These are phyloP conservation scores for Tylopilus felleus DNA, from an alignment of 768 basidiomycete species.

Conservation along the genomic window DNA sequence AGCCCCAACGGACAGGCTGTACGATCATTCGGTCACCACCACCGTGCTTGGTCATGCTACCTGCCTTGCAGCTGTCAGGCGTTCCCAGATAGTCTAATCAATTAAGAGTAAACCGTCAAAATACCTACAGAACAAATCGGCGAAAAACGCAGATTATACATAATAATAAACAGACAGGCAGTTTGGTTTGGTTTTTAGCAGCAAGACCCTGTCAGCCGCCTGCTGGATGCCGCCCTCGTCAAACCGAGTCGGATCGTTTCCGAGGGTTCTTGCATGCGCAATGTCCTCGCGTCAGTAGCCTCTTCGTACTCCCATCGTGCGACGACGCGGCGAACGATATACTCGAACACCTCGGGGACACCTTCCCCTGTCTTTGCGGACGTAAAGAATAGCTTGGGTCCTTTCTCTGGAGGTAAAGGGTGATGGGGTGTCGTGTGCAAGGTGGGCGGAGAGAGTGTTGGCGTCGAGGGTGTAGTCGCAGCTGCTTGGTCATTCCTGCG, in stretches of 20 bases:
- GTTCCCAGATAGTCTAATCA: neutral
- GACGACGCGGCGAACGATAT: slow-evolving; percentile 63
- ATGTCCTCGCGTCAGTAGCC: slow-evolving; percentile 42
- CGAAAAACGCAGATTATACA: neutral
- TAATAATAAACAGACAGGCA: slow-evolving; percentile 17
- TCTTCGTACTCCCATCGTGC: slow-evolving; percentile 68
- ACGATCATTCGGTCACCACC: neutral
- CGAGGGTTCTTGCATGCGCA: slow-evolving; percentile 37
- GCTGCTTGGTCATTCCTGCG: slow-evolving; percentile 24
- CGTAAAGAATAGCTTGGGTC: slow-evolving; percentile 69
- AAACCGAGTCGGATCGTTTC: slow-evolving; percentile 39
- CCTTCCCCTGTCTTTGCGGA: slow-evolving; percentile 78
- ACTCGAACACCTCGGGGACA: slow-evolving; percentile 72
- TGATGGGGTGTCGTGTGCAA: slow-evolving; percentile 12
- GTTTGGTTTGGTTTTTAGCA: slow-evolving; percentile 10
- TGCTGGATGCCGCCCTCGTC: slow-evolving; percentile 8
- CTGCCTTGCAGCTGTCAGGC: neutral
- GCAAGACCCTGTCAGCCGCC: slow-evolving; percentile 12
- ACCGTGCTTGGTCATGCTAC: neutral
- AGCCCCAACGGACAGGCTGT: neutral
- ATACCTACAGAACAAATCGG: neutral
- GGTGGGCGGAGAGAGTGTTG: slow-evolving; percentile 7
- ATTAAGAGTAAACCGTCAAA: neutral
- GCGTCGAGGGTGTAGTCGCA: slow-evolving; percentile 15
- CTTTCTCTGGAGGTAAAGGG: slow-evolving; percentile 38